Evolutionary conservation across 768 basidiomycete species (phyloP), one percentile per base, ranked within the genome.

Genomic region (Leccinum barrowsii): DNA sequence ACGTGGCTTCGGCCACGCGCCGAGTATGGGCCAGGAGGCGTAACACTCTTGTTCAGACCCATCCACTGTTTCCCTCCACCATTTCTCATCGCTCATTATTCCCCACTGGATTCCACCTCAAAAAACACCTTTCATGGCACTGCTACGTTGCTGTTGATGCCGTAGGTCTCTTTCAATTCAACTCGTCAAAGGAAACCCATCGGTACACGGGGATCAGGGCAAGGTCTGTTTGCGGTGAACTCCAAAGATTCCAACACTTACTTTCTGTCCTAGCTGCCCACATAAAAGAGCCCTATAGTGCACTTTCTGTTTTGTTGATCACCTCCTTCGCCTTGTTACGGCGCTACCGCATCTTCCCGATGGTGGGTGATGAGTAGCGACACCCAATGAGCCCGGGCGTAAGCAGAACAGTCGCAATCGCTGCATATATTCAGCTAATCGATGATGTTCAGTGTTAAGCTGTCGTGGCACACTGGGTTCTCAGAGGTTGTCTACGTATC

Each of bases 41-140:
- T 65, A 69, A 65, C 67, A 69, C 65, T 68, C 70, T 73, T 71
- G 70, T 71, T 63, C 71, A 63, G 66, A 44, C 56, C 56, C 69
- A 67, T 71, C 61, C 70, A 73, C 65, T 54, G 44, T 62, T 65
- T 63, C 69, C 63, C 63, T 69, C 69, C 59, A 40, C 63, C 55
- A 46, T 61, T 67, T 67, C 65, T 67, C 70, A 71, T 73, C 67
- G 62, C 56, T 57, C 67, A 51, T 54, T 61, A 60, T 59, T 60
- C 54, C 44, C 40, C 37, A 42, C 58, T 58, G 21, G 53, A 63
- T 69, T 59, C 58, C 42, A 35, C 50, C 26, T 42, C 58, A 56
- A 55, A 59, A 61, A 52, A 32, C 3, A 13, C 8, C 52, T 54
- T 24, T 42, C 7, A 4, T 26, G 49, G 13, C 19, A 40, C 52